Evolutionary conservation across 768 basidiomycete genomes (phyloP).

Genomic region (Mrakia blollopis): DNA sequence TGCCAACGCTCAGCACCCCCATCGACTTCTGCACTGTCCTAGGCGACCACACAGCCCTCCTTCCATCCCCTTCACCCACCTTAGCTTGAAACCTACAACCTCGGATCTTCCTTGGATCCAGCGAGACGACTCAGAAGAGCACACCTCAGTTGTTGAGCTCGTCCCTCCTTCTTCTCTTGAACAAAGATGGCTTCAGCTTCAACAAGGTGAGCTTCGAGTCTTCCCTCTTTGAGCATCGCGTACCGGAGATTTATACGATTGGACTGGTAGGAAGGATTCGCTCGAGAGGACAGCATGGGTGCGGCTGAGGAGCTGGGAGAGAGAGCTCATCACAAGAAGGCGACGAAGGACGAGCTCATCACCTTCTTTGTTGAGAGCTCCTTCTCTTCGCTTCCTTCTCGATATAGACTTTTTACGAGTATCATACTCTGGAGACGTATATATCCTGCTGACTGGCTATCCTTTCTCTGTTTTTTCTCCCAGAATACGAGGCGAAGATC

Average conservation of each 20-base stretch:
- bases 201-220: conserved; percentile 38
- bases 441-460: background rate
- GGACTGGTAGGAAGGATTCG: background rate
- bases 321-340: no score
- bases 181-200: conserved; percentile 34
- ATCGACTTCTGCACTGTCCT: no score
- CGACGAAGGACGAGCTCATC: background rate
- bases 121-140: background rate
- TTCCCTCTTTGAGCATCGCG: background rate
- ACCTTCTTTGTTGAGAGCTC: background rate
- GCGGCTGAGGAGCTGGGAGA: no score
- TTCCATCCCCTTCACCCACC: no score
- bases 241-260: background rate
- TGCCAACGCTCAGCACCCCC: background rate
- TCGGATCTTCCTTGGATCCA: background rate
- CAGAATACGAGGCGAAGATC: conserved; percentile 11
- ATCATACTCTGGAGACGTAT: no score
- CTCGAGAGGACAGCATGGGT: no score
- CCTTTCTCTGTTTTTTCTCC: background rate
- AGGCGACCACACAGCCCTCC: no score
- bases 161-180: background rate
- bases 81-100: no score
- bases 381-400: background rate
- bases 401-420: background rate
- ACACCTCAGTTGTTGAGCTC: background rate